phyloP scores from a whole-genome alignment of 345 rosid species.

The Psidium friedrichsthalianum region DNA sequence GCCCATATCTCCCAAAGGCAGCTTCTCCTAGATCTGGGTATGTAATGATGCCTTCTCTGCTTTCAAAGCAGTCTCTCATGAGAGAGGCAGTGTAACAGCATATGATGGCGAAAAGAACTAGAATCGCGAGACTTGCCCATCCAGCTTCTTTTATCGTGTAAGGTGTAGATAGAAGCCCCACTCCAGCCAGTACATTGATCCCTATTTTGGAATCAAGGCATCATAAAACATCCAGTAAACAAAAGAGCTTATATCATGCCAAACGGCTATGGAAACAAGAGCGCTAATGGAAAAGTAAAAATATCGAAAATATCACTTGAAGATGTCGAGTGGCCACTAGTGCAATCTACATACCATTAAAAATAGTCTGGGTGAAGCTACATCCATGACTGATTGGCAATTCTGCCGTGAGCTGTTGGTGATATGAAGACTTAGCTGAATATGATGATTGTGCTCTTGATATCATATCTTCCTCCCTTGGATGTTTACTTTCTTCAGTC shows the following conservation, averaged over 20 bases:
- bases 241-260: neutral
- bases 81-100: conserved; percentile 87
- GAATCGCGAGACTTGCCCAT: conserved; percentile 63
- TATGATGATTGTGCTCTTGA: conserved; percentile 44
- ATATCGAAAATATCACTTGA: neutral
- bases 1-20: conserved; percentile 88
- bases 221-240: neutral
- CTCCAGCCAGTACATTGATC: conserved; percentile 83
- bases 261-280: neutral
- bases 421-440: conserved; percentile 53
- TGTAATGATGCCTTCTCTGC: conserved; percentile 50
- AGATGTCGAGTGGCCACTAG: neutral
- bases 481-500: conserved; percentile 21
- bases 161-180: conserved; percentile 88
- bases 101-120: conserved; percentile 37
- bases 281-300: neutral
- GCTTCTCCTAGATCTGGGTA: conserved; percentile 97
- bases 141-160: conserved; percentile 66
- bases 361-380: conserved; percentile 72
- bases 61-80: conserved; percentile 76
- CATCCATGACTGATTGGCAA: conserved; percentile 59
- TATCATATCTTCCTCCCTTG: conserved; percentile 30
- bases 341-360: conserved; percentile 43
- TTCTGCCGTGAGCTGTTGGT: conserved; percentile 41
- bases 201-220: conserved; percentile 22